Evolutionary conservation across 2,329 filamentous ascomycete species (phyloP), one percentile per base, ranked within the genome.

Genomic region (Tolypocladium tundrense): DNA sequence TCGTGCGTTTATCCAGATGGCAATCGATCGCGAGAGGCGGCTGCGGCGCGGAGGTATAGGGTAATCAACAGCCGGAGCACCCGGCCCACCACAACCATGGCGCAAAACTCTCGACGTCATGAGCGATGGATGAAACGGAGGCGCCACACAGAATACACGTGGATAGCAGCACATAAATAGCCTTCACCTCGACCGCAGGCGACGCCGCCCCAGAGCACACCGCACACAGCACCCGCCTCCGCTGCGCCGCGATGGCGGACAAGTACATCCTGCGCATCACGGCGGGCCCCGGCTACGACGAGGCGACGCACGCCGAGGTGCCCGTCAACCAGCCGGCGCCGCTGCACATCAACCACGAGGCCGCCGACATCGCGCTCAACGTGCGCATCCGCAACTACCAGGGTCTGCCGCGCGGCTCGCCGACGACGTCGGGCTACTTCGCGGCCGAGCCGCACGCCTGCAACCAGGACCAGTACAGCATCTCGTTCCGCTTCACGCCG

Each of bases 241-340:
- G 27, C 16, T 4, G 21, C 11, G n/a, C 33, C 19, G 7, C 14
- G 31, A 85, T 84, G 85, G 78, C 85, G 21, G 82, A 88, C 59
- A 87, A 89, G 64, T 96, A 94, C 72, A 81, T 90, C 55, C 80
- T 97, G 61, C 84, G 83, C 63, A 87, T 97, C 57, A 95, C 91
- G 0, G 90, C 90, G 1, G 93, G 93, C 2, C 79, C 88, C 1
- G 77, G 78, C 62, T 96, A 97, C 73, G 84, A 94, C 69, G 72
- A 79, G 40, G 72, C 78, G n/a, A 81, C 82, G n/a, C 91, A 96
- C 66, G 74, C 85, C 60, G 76, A 84, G 35, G 86, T 97, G 11
- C 81, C 82, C 4, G 88, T 97, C 69, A 97, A 97, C 74, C 79
- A 77, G 13, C 71, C 86, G 35, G 72, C 83, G 59, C 80, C 86